Percentiles rank a stretch among this genome's conserved stretches.
Conservation (phyloP, 257 asterid genomes). For the Solanum clarkiae region DNA sequence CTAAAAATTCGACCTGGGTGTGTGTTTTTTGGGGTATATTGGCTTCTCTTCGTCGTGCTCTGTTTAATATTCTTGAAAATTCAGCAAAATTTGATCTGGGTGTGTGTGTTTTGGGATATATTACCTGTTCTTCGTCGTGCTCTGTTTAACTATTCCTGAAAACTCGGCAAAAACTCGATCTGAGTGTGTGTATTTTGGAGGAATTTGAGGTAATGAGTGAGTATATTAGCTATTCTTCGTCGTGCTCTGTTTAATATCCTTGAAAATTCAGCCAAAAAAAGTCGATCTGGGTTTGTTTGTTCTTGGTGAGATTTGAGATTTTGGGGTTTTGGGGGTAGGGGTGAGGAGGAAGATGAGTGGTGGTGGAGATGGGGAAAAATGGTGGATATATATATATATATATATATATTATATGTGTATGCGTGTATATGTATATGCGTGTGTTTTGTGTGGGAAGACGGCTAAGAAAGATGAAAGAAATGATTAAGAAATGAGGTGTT, state of each 20-base stretch:
- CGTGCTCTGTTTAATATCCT: not conserved
- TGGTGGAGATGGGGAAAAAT: not conserved
- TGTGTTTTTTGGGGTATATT: not conserved
- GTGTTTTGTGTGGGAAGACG: not conserved
- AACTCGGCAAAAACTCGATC: not conserved
- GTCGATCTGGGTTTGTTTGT: not conserved
- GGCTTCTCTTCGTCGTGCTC: not conserved
- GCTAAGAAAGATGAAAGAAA: not conserved
- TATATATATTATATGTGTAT: not conserved
- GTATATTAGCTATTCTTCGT: too few relatives aligned
- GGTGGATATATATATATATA: not conserved
- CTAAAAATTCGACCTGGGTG: not conserved
- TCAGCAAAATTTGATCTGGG: not conserved
- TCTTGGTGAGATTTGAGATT: not conserved
- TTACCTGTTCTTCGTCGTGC: too few relatives aligned
- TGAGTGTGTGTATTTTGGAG: not conserved
- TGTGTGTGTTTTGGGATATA: not conserved
- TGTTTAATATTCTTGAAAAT: not conserved
- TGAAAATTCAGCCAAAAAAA: not conserved
- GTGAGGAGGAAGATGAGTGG: not conserved
- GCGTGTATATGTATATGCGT: not conserved
- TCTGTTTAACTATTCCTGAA: not conserved
- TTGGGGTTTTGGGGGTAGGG: not conserved
- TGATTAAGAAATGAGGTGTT: not conserved
- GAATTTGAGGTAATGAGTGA: not conserved